Percentiles rank a stretch among this genome's conserved stretches.
Conservation (phyloP, 2,329 filamentous ascomycete species). For the Talaromyces sp. region DNA sequence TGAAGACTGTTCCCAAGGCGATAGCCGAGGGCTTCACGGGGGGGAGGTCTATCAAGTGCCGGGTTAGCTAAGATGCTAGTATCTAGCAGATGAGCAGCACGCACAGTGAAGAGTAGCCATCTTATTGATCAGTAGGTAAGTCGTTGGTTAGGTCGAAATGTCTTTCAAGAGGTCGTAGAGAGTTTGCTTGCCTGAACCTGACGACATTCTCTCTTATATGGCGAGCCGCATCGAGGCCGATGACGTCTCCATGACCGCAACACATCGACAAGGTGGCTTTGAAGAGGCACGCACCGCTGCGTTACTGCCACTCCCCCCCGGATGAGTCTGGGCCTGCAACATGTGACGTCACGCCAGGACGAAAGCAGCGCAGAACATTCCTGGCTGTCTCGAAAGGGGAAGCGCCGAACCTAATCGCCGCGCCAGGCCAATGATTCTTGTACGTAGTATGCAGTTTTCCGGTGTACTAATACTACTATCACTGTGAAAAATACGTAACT, state of each 20-base stretch:
- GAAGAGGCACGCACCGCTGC: background rate
- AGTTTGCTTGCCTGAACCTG: background rate
- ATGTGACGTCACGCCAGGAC: background rate
- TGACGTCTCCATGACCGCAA: slow-evolving; percentile 14
- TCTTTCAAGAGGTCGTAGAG: background rate
- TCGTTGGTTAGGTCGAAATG: no score
- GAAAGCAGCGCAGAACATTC: background rate
- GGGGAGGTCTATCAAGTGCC: slow-evolving; percentile 56
- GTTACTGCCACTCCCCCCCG: background rate
- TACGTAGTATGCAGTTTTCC: no score
- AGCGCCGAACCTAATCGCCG: no score
- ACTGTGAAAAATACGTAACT: no score
- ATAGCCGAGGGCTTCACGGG: slow-evolving; percentile 97
- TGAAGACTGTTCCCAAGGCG: slow-evolving; percentile 92
- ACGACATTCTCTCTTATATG: background rate
- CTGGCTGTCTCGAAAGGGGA: no score
- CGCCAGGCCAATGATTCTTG: background rate
- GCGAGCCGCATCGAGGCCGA: background rate
- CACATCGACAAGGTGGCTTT: background rate
- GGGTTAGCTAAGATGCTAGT: background rate
- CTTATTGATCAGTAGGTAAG: background rate
- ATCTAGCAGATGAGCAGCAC: background rate
- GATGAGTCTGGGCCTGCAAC: background rate
- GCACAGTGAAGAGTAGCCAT: slow-evolving; percentile 14
- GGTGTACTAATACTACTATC: no score